Conservation (phyloP, 768 basidiomycete genomes). For the Rhodotorula taiwanensis region DNA sequence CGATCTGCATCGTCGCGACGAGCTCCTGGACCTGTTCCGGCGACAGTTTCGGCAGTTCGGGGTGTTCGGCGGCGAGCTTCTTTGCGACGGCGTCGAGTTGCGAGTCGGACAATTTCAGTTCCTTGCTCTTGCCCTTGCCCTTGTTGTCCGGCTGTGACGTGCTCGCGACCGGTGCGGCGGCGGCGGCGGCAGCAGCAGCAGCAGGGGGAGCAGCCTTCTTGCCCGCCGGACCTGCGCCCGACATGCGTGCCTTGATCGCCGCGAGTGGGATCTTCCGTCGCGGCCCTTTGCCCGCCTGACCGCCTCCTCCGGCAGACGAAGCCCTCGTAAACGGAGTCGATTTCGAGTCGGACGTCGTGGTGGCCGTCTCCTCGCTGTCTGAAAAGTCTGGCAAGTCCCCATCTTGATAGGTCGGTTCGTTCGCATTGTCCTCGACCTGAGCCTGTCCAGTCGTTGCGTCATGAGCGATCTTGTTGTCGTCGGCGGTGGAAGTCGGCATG, state of each 20-base stretch:
- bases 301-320: too few species aligned
- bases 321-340: too few species aligned
- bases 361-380: conserved; percentile 22
- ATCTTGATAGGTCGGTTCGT: conserved; percentile 14
- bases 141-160: conserved; percentile 5
- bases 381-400: conserved; percentile 38
- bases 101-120: conserved; percentile 55
- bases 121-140: conserved; percentile 40
- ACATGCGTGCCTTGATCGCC: conserved; percentile 26
- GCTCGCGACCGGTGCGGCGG: too few species aligned
- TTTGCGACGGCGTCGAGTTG: conserved; percentile 63
- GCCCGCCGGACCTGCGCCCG: background rate
- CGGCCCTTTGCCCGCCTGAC: too few species aligned
- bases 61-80: conserved; percentile 56
- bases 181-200: background rate
- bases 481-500: background rate
- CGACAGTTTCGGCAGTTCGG: conserved; percentile 60
- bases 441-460: too few species aligned
- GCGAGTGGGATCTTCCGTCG: conserved; percentile 15
- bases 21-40: conserved; percentile 72
- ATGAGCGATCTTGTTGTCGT: background rate
- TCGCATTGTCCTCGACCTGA: too few species aligned
- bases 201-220: background rate
- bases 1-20: conserved; percentile 45
- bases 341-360: too few species aligned